Percentiles rank a stretch among this genome's conserved stretches.
Conservation (phyloP, 345 rosid genomes). For the Garcia nutans region DNA sequence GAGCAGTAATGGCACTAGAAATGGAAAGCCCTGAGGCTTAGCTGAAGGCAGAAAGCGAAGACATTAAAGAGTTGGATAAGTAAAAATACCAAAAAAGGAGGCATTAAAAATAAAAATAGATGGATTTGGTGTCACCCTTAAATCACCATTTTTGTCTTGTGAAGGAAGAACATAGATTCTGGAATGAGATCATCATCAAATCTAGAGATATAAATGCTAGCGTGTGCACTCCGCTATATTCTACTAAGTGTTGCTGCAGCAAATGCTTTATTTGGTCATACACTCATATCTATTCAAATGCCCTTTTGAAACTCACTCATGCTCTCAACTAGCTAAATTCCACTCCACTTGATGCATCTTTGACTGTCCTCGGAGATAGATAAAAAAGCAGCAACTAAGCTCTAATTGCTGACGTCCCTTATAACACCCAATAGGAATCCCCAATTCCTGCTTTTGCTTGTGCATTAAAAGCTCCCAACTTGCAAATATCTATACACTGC, state of each 20-base stretch:
- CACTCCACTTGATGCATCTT: constrained; percentile 38
- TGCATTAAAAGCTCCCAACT: background rate
- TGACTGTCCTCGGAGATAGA: constrained; percentile 29
- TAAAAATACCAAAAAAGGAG: background rate
- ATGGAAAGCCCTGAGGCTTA: background rate
- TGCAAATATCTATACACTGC: background rate
- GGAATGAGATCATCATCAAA: constrained; percentile 61
- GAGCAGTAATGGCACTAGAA: background rate
- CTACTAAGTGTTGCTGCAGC: constrained; percentile 26
- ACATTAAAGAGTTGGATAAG: background rate
- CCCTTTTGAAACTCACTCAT: constrained; percentile 28
- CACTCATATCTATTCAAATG: constrained; percentile 38
- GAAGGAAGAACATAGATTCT: constrained; percentile 63
- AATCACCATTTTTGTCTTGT: constrained; percentile 43
- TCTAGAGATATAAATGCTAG: constrained; percentile 66
- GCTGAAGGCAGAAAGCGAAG: background rate
- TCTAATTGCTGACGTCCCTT: constrained; percentile 18
- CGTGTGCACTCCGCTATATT: constrained; percentile 47
- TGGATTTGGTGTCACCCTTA: constrained; percentile 28
- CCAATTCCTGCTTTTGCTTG: background rate
- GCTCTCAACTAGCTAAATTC: constrained; percentile 27
- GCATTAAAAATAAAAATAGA: background rate
- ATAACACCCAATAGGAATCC: constrained; percentile 11
- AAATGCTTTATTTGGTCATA: constrained; percentile 50
- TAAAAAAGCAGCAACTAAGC: constrained; percentile 26